Percentiles rank a stretch among this genome's conserved stretches.
Evolutionary conservation across 1,139 yeast genomes (phyloP).

Genomic region (Debaryomycetaceae sp.): DNA sequence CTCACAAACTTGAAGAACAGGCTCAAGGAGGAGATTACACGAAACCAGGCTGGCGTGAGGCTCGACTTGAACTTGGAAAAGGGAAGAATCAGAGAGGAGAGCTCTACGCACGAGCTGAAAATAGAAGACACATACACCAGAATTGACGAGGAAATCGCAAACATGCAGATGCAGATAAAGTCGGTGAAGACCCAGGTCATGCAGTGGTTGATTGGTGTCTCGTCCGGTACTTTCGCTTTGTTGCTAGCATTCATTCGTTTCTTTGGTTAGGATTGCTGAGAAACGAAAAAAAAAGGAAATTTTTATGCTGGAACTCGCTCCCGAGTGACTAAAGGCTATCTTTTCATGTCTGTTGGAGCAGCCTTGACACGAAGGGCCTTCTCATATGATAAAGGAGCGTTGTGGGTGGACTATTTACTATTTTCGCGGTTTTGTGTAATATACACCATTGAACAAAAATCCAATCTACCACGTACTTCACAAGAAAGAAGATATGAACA

Average conservation of each 20-base stretch:
- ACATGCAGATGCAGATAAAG: conserved; percentile 92
- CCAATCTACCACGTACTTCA: not conserved
- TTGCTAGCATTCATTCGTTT: conserved; percentile 87
- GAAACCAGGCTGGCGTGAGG: conserved; percentile 85
- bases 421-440: conserved; percentile 2
- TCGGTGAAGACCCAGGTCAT: conserved; percentile 92
- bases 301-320: too few species aligned
- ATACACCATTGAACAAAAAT: not conserved
- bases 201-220: conserved; percentile 98
- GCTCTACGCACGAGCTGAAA: conserved; percentile 86
- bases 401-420: not conserved
- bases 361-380: too few species aligned
- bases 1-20: conserved; percentile 81
- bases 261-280: conserved; percentile 45
- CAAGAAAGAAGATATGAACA: not conserved
- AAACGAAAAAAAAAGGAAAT: too few species aligned
- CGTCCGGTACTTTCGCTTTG: conserved; percentile 95
- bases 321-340: too few species aligned
- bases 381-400: not conserved
- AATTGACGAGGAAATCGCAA: conserved; percentile 91
- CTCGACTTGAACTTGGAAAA: conserved; percentile 88
- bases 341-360: too few species aligned
- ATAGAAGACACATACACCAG: conserved; percentile 93
- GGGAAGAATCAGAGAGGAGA: conserved; percentile 92
- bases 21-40: conserved; percentile 87